Percentiles rank a stretch among this genome's conserved stretches.
Conservation (phyloP, 176 grass and related monocot genomes). For the Puccinellia tenuiflora region DNA sequence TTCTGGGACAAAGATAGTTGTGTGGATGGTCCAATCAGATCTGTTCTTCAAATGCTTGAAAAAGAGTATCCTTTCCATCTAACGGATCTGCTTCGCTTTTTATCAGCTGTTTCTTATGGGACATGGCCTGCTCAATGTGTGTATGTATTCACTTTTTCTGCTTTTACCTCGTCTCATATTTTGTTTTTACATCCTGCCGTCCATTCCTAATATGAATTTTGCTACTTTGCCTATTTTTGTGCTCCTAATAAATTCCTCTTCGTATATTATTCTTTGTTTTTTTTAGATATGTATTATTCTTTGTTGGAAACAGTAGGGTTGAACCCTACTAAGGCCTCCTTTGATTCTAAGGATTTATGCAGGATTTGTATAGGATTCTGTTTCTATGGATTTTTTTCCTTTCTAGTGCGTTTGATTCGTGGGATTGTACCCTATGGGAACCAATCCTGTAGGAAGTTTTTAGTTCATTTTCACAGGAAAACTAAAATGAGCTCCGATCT, state of each 20-base stretch:
- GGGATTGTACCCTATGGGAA: too few relatives aligned
- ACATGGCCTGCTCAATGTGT: slow-evolving; percentile 85
- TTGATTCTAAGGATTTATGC: too few relatives aligned
- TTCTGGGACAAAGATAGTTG: slow-evolving; percentile 96
- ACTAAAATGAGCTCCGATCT: too few relatives aligned
- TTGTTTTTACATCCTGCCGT: neutral
- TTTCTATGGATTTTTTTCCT: too few relatives aligned
- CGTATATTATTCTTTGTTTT: too few relatives aligned
- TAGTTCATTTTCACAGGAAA: too few relatives aligned
- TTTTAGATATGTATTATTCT: too few relatives aligned
- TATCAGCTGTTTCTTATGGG: slow-evolving; percentile 85
- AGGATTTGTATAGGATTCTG: too few relatives aligned
- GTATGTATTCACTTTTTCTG: slow-evolving; percentile 46
- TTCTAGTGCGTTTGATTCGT: too few relatives aligned
- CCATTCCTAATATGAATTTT: neutral
- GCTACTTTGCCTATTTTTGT: neutral
- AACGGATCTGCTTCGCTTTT: slow-evolving; percentile 56
- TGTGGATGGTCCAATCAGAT: slow-evolving; percentile 86
- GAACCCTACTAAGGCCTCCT: too few relatives aligned
- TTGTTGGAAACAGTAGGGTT: neutral
- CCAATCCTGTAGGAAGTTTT: too few relatives aligned
- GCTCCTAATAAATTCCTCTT: neutral
- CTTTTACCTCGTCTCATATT: neutral
- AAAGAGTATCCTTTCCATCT: slow-evolving; percentile 81
- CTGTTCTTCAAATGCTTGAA: slow-evolving; percentile 79